Evolutionary conservation across 148 eudicot genomes (phyloP).

Genomic region (Polygonum maritimum): DNA sequence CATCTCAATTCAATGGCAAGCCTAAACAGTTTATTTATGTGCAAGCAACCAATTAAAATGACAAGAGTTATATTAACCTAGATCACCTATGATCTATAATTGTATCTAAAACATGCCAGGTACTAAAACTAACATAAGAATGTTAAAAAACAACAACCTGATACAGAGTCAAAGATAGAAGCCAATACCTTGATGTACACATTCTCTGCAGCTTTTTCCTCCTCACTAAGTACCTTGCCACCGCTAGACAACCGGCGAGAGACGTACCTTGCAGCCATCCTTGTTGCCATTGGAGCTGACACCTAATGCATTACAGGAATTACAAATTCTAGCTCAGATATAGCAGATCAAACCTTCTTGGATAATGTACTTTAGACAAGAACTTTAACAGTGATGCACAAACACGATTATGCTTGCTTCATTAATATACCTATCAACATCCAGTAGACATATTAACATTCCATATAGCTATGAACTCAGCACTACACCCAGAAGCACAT

Average conservation of each 20-base stretch:
- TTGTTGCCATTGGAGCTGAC: slow-evolving; percentile 50
- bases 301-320: neutral
- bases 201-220: slow-evolving; percentile 98
- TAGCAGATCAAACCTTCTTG: neutral
- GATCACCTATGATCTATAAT: neutral
- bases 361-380: neutral
- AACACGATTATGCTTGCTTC: neutral
- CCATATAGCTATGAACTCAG: neutral
- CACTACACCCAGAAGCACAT: neutral
- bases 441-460: neutral
- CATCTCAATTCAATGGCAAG: neutral
- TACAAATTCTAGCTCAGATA: neutral
- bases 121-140: neutral
- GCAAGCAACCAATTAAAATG: neutral
- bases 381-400: neutral
- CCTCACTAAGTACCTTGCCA: slow-evolving; percentile 80
- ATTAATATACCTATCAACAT: neutral
- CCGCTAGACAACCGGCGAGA: slow-evolving; percentile 70
- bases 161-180: neutral
- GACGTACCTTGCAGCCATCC: slow-evolving; percentile 53
- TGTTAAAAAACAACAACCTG: neutral
- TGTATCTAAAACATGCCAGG: neutral
- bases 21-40: neutral
- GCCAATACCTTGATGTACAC: slow-evolving; percentile 74
- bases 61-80: neutral